Percentiles rank a stretch among this genome's conserved stretches.
These are phyloP conservation scores for Chionographis japonica DNA, from an alignment of 106 monocot genomes.

Conservation along the genomic window DNA sequence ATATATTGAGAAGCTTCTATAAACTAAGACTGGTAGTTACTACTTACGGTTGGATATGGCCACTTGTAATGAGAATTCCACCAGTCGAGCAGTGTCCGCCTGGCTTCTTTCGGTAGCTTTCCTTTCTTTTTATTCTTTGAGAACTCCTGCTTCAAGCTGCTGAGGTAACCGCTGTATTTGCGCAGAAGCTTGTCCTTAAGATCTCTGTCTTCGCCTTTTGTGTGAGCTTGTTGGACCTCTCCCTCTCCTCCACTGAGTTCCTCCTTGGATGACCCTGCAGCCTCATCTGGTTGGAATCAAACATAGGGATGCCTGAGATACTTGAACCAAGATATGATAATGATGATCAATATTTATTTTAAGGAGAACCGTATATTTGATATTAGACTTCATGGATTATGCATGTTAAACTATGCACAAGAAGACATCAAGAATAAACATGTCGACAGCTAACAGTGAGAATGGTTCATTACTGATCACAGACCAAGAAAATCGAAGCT, in stretches of 20 bases:
- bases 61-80: constrained; percentile 12
- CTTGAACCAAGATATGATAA: too few species aligned
- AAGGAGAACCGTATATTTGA: too few species aligned
- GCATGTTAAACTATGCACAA: too few species aligned
- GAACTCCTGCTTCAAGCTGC: constrained; percentile 15
- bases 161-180: constrained; percentile 14
- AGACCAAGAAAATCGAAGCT: too few species aligned
- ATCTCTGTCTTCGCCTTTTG: neutral
- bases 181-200: constrained; percentile 16
- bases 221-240: constrained; percentile 4
- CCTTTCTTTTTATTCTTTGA: constrained; percentile 20
- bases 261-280: constrained; percentile 15
- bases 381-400: too few species aligned
- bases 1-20: too few species aligned
- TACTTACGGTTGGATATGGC: constrained; percentile 14
- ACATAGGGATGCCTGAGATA: too few species aligned
- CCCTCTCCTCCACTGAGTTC: constrained; percentile 13
- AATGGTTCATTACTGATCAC: too few species aligned
- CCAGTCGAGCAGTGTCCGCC: constrained; percentile 10
- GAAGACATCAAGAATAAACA: too few species aligned
- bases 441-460: too few species aligned
- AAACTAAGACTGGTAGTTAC: neutral
- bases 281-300: constrained; percentile 1
- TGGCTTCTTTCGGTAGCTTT: constrained; percentile 9
- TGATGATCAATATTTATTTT: too few species aligned